Evolutionary conservation across 768 basidiomycete genomes (phyloP), one percentile per base, ranked within the genome.

Genomic region (Strobilomyces echinocephalus): DNA sequence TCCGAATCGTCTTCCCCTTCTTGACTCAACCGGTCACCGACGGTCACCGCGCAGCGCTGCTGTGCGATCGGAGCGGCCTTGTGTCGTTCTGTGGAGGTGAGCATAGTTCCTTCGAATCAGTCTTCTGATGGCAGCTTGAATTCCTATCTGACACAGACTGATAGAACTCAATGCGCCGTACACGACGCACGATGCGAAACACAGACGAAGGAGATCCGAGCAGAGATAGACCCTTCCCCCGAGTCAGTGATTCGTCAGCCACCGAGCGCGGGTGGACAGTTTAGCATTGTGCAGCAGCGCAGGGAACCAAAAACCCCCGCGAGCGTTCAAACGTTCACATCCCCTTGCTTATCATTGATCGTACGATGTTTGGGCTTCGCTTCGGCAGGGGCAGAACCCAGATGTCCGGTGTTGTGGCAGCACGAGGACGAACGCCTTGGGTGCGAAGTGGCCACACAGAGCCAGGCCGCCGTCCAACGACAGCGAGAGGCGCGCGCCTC

Each of bases 291-390:
- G 30, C 40, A 20, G 31, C 49, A 33, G 30, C 35, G 30, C 16
- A 42, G 49, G 24, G 26, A 34, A 7, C 11, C 21, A 50, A 50
- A 34, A 35, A 10, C 33, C 40, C 8, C 49, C 49, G 41, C 41
- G 40, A 50, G 40, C 21, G 34, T 49, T 49, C 47, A 49, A 49
- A 39, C 47, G 11, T 38, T 42, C 41, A n/a, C 40, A 50, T 31
- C 21, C 49, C 35, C 35, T 16, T 36, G 35, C 35, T 36, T 36
- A 42, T 34, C 20, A 21, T 10, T 47, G 30, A 42, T 43, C 49
- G 40, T 24, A 42, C 49, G 40, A 41, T 4, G 30, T 14, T 9
- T 12, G 12, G 49, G 6, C 35, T 36, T 36, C 35, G 14, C 35
- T 36, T 36, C 35, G 35, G 15, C 6, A 36, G 35, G 15, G 14